Evolutionary conservation across 2,329 filamentous ascomycete genomes (phyloP), one percentile per base, ranked within the genome.

Genomic region (Fusarium staphyleae): DNA sequence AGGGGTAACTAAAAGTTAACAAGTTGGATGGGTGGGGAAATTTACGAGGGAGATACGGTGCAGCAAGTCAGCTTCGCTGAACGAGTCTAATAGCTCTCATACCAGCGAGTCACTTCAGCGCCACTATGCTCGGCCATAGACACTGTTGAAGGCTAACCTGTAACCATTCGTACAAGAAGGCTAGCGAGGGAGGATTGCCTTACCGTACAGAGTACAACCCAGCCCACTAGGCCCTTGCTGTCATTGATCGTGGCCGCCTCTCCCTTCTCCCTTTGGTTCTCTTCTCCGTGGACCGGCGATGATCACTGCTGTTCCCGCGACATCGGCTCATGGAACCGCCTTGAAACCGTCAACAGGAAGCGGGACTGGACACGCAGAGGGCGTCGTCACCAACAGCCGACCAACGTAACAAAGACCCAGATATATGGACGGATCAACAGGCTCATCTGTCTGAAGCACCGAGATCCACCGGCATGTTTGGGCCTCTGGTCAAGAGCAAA

Each of bases 361-460:
- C 43, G 44, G 48, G 13, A 37, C 40, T 28, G 26, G 48, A 34
- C 49, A 37, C 50, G 57, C 49, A 57, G 51, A 58, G 45, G 49
- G 52, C 58, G 55, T 65, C 63, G 63, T 66, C 60, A 65, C 63
- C 63, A 52, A 48, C 40, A 22, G 39, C 47, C 40, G 48, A 60
- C 37, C 45, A 52, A 56, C 54, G 60, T 66, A 55, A 55, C 32
- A 22, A 22, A 37, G 60, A 49, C 60, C 62, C 59, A 65, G 46
- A 57, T 55, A 58, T 48, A 37, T 13, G 45, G 24, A 49, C 48
- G 48, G 50, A 57, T 66, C 48, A 63, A 48, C 60, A 55, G 45
- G 44, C 40, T 52, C 53, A 52, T 57, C 40, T 41, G 51, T 40
- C 41, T 52, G 47, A 60, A 49, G 54, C 44, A 57, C 42, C 33